Conservation (phyloP, 768 basidiomycete genomes). For the Amyloporia xantha region DNA sequence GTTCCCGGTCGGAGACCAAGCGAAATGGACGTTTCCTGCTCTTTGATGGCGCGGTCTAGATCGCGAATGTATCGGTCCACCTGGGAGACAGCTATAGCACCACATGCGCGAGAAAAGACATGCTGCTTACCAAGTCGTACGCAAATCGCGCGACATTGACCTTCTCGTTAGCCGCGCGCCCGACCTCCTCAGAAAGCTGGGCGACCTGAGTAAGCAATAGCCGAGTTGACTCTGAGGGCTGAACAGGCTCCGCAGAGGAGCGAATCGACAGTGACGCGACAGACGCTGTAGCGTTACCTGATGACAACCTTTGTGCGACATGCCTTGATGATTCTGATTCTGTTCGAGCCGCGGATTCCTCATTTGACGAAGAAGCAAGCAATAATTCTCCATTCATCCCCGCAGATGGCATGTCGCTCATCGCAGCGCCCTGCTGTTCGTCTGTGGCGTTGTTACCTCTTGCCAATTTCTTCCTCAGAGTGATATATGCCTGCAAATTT, state of each 20-base stretch:
- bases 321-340: too few species aligned
- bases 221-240: neutral
- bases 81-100: constrained; percentile 30
- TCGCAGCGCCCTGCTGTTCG: neutral
- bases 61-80: constrained; percentile 75
- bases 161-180: constrained; percentile 70
- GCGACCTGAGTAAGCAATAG: constrained; percentile 52
- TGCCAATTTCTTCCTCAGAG: constrained; percentile 25
- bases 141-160: constrained; percentile 66
- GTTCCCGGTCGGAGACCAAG: constrained; percentile 49
- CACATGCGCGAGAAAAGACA: neutral
- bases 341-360: too few species aligned
- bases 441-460: neutral
- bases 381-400: too few species aligned
- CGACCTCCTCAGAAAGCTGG: constrained; percentile 49
- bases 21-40: constrained; percentile 49
- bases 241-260: neutral
- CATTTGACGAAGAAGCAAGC: too few species aligned
- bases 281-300: neutral
- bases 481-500: constrained; percentile 42
- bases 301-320: neutral
- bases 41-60: constrained; percentile 67
- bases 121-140: constrained; percentile 54
- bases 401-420: neutral
- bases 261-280: neutral